phyloP scores from a whole-genome alignment of 225 moss, liverwort and hornwort genomes.

The Marchantia polymorpha region DNA sequence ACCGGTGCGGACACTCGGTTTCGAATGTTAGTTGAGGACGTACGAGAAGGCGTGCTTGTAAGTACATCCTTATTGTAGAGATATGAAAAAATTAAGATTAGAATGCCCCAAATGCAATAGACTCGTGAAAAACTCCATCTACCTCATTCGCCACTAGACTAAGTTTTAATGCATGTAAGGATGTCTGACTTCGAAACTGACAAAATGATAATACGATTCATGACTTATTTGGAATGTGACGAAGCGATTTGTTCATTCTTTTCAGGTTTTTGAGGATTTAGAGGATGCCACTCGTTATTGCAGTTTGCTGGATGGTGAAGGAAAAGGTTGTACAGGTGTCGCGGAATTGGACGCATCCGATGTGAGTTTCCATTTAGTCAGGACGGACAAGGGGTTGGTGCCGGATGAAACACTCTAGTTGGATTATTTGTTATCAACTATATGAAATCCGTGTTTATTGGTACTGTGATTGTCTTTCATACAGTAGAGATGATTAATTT shows the following conservation, averaged over 20 bases:
- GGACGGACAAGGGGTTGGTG: neutral
- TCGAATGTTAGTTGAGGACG: conserved; percentile 48
- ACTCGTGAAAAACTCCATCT: no score
- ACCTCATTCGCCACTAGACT: no score
- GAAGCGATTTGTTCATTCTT: neutral
- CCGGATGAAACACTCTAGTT: neutral
- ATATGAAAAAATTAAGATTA: no score
- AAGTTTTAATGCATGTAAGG: no score
- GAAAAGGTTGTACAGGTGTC: conserved; percentile 45
- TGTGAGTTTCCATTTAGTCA: conserved; percentile 12
- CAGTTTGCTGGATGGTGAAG: conserved; percentile 50
- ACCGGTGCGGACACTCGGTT: conserved; percentile 38
- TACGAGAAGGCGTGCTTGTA: conserved; percentile 52
- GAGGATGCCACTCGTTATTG: conserved; percentile 54
- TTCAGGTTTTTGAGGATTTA: conserved; percentile 49
- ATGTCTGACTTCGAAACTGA: no score
- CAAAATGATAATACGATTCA: no score
- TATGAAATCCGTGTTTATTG: neutral
- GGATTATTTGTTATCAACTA: neutral
- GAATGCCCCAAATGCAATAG: no score
- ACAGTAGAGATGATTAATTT: no score
- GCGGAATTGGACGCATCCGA: conserved; percentile 55
- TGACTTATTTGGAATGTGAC: no score
- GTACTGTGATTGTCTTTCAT: no score
- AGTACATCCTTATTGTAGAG: neutral